Evolutionary conservation across 306 rosid species (phyloP), one percentile per base, ranked within the genome.

Genomic region (Urtica urens): DNA sequence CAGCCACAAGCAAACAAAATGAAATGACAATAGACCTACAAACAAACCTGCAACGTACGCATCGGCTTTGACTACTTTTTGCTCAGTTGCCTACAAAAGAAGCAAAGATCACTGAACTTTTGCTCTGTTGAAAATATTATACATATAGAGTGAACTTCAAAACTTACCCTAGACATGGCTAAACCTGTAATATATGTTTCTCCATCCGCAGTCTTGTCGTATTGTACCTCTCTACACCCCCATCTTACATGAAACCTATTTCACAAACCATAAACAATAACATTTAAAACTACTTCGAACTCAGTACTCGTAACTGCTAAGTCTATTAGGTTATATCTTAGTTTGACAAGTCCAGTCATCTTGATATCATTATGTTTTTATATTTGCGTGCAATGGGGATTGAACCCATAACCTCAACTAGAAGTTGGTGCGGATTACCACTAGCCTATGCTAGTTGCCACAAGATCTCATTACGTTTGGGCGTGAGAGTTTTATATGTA

Each of bases 191-290:
- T 77, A 69, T 77, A 74, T 9, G 68, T 72, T 34, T 79, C 70
- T 51, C 94, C 95, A 69, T 77, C 83, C 10, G 81, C 64, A 46
- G 79, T 60, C 69, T 79, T 77, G 58, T 77, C 87, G 51, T 90
- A 79, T 23, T 79, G 84, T 66, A 90, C 49, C 66, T 68, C 85
- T 76, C 99, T 79, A 63, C 95, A 90, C 56, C 99, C 99, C 99
- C 99, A 90, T 78, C 99, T 79, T 42, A 90, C 94, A 69, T 90
- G 99, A 74, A 90, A 85, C 69, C 99, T 90, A 76, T n/a, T n/a
- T n/a, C n/a, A n/a, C n/a, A n/a, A n/a, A n/a, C n/a, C n/a, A n/a
- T n/a, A n/a, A n/a, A n/a, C n/a, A n/a, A n/a, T n/a, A n/a, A n/a
- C n/a, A n/a, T n/a, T n/a, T n/a, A n/a, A n/a, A n/a, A n/a, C n/a